These are phyloP conservation scores for Fusarium abutilonis DNA, from an alignment of 2,329 filamentous ascomycete genomes.

Conservation along the genomic window DNA sequence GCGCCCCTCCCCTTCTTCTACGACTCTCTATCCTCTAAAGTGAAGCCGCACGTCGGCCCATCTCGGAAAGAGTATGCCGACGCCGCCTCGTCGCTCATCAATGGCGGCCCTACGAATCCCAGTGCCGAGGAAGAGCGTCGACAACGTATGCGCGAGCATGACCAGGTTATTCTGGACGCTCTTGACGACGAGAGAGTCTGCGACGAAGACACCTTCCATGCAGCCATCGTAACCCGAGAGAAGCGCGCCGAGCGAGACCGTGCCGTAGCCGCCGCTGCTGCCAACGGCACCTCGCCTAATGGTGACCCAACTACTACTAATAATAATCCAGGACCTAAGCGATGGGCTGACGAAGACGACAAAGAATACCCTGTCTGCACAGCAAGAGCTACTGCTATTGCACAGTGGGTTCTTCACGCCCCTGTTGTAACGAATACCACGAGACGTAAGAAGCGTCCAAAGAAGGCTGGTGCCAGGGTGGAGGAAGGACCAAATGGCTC, in stretches of 20 bases:
- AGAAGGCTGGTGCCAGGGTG: conserved; percentile 32
- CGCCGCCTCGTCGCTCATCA: conserved; percentile 39
- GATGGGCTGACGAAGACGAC: conserved; percentile 72
- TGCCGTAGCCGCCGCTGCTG: conserved; percentile 1
- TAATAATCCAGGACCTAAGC: conserved; percentile 51
- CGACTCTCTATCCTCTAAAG: conserved; percentile 3
- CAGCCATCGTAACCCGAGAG: conserved; percentile 70
- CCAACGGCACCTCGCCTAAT: conserved; percentile 2
- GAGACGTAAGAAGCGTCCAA: conserved; percentile 53
- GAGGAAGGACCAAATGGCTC: conserved; percentile 15
- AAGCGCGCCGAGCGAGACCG: conserved; percentile 61
- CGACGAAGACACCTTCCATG: conserved; percentile 72
- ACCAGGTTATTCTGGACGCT: conserved; percentile 73
- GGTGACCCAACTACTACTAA: neutral
- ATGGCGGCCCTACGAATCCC: conserved; percentile 40
- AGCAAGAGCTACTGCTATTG: conserved; percentile 74
- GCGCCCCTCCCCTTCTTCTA: conserved; percentile 59
- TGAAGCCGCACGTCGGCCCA: conserved; percentile 4
- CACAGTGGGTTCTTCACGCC: conserved; percentile 73
- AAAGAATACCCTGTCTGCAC: conserved; percentile 76
- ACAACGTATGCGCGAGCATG: conserved; percentile 69
- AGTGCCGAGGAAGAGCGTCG: conserved; percentile 61
- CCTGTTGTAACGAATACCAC: conserved; percentile 54
- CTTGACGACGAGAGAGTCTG: conserved; percentile 73
- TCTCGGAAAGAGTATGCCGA: conserved; percentile 25